Conservation (phyloP, 495 filamentous ascomycete species). For the Echria macrotheca region DNA sequence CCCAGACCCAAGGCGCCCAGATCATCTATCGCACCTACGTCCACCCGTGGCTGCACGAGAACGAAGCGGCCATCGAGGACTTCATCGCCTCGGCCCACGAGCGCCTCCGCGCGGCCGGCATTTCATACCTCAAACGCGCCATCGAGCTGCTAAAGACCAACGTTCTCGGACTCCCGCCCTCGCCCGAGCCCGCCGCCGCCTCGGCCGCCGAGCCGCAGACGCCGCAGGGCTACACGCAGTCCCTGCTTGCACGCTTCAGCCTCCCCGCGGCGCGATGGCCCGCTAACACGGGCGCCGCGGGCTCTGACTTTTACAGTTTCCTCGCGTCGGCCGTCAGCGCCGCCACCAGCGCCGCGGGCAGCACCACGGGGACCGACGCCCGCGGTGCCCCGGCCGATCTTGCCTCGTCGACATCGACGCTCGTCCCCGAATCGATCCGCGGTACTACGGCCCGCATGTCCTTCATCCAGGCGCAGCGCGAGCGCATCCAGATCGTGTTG, state of each 20-base stretch:
- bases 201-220: conserved; percentile 30
- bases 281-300: conserved; percentile 22
- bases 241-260: conserved; percentile 76
- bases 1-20: conserved; percentile 86
- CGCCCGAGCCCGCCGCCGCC: conserved; percentile 33
- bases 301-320: conserved; percentile 66
- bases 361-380: no score
- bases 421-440: conserved; percentile 63
- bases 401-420: conserved; percentile 31
- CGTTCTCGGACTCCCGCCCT: conserved; percentile 62
- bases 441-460: conserved; percentile 58
- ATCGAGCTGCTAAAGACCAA: conserved; percentile 71
- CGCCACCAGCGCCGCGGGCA: conserved; percentile 20
- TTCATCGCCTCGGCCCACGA: conserved; percentile 82
- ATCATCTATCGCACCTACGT: conserved; percentile 79
- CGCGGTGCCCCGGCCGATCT: background rate
- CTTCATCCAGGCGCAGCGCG: conserved; percentile 68
- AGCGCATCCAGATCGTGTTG: conserved; percentile 63
- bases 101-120: conserved; percentile 67
- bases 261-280: conserved; percentile 56
- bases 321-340: conserved; percentile 61
- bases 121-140: conserved; percentile 72
- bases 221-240: conserved; percentile 69
- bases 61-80: conserved; percentile 85
- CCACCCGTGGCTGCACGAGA: conserved; percentile 79